A percentile compares a stretch with the other conserved stretches of the same genome.
These are phyloP conservation scores for Psilocybe mexicana DNA, from an alignment of 1,284 basidiomycete genomes.

Conservation along the genomic window DNA sequence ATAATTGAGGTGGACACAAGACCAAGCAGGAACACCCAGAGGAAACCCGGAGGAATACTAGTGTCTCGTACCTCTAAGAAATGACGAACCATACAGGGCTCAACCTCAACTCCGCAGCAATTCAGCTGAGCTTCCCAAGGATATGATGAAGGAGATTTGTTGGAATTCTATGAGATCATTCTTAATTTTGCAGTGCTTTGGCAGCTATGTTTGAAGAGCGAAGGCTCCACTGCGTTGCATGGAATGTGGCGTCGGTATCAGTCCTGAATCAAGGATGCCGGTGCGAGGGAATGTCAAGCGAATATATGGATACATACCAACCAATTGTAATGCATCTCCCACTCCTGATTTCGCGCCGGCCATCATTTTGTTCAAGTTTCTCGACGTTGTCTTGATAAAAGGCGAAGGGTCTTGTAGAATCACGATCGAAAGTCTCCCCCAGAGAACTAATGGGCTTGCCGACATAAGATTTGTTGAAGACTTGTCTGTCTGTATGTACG, in stretches of 20 bases:
- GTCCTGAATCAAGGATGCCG: constrained; percentile 31
- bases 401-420: constrained; percentile 47
- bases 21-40: no score
- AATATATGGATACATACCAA: constrained; percentile 14
- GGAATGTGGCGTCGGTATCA: constrained; percentile 45
- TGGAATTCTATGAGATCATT: no score
- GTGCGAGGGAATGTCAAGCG: no score
- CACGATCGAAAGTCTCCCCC: constrained; percentile 38
- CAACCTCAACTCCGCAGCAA: no score
- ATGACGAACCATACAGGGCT: no score
- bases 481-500: constrained; percentile 50
- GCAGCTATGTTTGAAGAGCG: no score
- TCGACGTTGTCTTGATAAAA: constrained; percentile 56
- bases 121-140: constrained; percentile 54
- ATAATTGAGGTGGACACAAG: no score
- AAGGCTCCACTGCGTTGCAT: no score
- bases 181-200: no score
- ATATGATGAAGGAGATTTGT: no score
- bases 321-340: constrained; percentile 55
- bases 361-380: constrained; percentile 34
- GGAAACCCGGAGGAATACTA: no score
- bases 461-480: constrained; percentile 61
- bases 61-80: no score
- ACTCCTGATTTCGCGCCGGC: constrained; percentile 46
- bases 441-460: constrained; percentile 48